Percentiles rank a stretch among this genome's conserved stretches.
These are phyloP conservation scores for Trichoderma endophyticum DNA, from an alignment of 2,329 filamentous ascomycete species.

Conservation along the genomic window DNA sequence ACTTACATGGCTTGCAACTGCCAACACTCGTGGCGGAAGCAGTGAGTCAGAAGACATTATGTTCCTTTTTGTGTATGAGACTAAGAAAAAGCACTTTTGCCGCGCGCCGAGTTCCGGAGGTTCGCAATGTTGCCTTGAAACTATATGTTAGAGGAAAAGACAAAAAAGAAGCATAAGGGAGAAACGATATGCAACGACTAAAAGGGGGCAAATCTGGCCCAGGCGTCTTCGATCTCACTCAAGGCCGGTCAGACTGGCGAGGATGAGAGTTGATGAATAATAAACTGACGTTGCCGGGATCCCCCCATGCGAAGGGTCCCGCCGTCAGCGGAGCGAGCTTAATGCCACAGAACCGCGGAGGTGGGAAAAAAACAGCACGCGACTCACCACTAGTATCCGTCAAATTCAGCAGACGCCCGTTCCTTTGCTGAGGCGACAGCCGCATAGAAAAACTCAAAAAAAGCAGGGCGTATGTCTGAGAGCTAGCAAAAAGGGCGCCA, in stretches of 20 bases:
- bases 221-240: not conserved
- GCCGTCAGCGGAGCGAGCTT: slow-evolving; percentile 3
- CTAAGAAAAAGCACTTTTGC: not conserved
- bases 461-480: not conserved
- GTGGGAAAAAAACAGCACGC: not conserved
- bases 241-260: not conserved
- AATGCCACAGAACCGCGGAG: not conserved
- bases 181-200: not conserved
- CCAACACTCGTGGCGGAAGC: slow-evolving; percentile 68
- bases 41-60: slow-evolving; percentile 28
- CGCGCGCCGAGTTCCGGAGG: not conserved
- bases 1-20: slow-evolving; percentile 92
- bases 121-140: not conserved
- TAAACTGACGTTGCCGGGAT: not conserved
- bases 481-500: slow-evolving; percentile 3
- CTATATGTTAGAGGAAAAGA: not conserved
- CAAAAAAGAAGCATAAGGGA: not conserved
- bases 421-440: not conserved
- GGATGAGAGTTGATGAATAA: slow-evolving; percentile 7
- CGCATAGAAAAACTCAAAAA: not conserved
- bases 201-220: not conserved
- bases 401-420: not conserved
- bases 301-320: not conserved
- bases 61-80: not conserved
- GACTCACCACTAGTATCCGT: not conserved